Percentiles rank a stretch among this genome's conserved stretches.
phyloP scores from a whole-genome alignment of 306 rosid genomes.

The Crataegus laevigata region DNA sequence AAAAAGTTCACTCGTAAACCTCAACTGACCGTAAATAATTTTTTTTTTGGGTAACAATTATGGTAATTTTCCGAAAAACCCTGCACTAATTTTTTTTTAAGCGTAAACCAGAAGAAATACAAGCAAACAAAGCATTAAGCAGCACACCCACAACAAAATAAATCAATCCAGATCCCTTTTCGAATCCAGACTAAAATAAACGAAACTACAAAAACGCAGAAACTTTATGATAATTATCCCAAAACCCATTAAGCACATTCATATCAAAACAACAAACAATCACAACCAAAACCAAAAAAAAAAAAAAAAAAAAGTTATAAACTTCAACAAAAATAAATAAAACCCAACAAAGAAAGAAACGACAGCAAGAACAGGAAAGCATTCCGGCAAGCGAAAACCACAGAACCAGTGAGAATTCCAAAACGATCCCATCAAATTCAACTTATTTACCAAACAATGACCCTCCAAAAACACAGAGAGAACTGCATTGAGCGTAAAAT shows the following conservation, averaged over 20 bases:
- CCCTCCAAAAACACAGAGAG: constrained; percentile 17
- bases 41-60: background rate
- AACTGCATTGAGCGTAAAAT: constrained; percentile 38
- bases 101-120: background rate
- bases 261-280: constrained; percentile 17
- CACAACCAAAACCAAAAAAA: constrained; percentile 7
- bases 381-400: constrained; percentile 21
- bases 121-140: constrained; percentile 7
- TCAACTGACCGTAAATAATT: background rate
- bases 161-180: constrained; percentile 49
- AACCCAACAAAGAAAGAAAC: background rate
- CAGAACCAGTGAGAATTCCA: constrained; percentile 27
- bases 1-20: background rate
- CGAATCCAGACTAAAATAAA: constrained; percentile 15
- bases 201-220: constrained; percentile 16
- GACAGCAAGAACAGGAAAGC: constrained; percentile 6
- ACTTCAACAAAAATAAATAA: background rate
- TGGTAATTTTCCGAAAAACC: background rate
- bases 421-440: constrained; percentile 54
- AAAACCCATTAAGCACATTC: constrained; percentile 36
- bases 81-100: background rate
- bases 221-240: constrained; percentile 28
- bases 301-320: background rate
- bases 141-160: constrained; percentile 16
- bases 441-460: constrained; percentile 22